These are phyloP conservation scores for Inonotus obliquus DNA, from an alignment of 1,284 basidiomycete genomes.

Conservation along the genomic window DNA sequence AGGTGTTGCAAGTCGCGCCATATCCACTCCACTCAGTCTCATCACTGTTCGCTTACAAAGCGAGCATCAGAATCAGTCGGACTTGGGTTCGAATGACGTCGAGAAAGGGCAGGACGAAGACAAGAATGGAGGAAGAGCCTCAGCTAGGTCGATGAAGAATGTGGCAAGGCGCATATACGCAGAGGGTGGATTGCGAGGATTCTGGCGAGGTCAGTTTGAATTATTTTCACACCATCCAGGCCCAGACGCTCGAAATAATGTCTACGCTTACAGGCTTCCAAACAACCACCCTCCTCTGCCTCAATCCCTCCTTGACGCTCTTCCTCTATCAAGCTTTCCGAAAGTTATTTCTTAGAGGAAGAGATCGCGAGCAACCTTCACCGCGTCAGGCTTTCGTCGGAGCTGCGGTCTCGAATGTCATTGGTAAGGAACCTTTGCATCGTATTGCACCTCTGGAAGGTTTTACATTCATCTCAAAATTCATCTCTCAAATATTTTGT, in stretches of 20 bases:
- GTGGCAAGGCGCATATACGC: constrained; percentile 40
- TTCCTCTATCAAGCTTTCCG: constrained; percentile 50
- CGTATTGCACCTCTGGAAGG: not conserved
- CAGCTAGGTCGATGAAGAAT: constrained; percentile 18
- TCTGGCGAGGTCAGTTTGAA: constrained; percentile 44
- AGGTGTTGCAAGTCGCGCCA: constrained; percentile 47
- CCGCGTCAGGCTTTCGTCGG: constrained; percentile 46
- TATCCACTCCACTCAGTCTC: constrained; percentile 49
- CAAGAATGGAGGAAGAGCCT: constrained; percentile 11
- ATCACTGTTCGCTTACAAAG: constrained; percentile 48
- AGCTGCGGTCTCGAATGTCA: constrained; percentile 45
- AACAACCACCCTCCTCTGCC: constrained; percentile 42
- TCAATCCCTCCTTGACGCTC: constrained; percentile 52
- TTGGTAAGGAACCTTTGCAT: constrained; percentile 27
- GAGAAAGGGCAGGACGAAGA: constrained; percentile 21
- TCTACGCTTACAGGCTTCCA: constrained; percentile 38
- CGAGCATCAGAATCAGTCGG: constrained; percentile 19
- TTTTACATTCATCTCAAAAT: not conserved
- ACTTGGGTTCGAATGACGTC: constrained; percentile 24
- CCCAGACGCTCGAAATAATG: not conserved
- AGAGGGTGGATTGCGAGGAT: constrained; percentile 43
- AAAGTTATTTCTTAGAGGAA: constrained; percentile 29
- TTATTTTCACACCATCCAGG: not conserved
- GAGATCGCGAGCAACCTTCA: constrained; percentile 27
- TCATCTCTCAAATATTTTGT: no score